phyloP scores from a whole-genome alignment of 495 filamentous ascomycete genomes.

The Evernia prunastri region DNA sequence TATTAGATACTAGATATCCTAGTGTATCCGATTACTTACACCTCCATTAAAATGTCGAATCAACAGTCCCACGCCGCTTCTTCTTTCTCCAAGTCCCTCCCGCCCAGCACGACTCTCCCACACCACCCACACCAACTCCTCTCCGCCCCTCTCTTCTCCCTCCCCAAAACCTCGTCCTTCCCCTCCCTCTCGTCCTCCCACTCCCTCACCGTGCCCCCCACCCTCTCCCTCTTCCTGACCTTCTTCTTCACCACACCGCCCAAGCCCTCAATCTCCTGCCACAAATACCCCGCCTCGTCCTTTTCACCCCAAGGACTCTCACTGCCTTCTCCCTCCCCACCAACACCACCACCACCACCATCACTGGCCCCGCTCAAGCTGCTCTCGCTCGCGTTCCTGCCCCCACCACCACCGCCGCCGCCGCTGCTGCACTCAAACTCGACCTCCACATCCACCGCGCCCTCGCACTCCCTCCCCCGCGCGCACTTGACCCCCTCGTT shows the following conservation, averaged over 20 bases:
- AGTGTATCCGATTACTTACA: not conserved
- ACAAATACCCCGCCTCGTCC: slow-evolving; percentile 59
- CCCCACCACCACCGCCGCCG: slow-evolving; percentile 45
- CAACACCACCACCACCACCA: slow-evolving; percentile 16
- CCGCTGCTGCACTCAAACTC: slow-evolving; percentile 69
- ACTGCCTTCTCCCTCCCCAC: slow-evolving; percentile 9
- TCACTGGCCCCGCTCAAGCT: slow-evolving; percentile 18
- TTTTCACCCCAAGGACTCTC: slow-evolving; percentile 25
- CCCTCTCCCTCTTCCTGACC: slow-evolving; percentile 58
- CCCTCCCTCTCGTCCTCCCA: slow-evolving; percentile 68
- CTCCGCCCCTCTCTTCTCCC: slow-evolving; percentile 45
- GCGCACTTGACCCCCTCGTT: slow-evolving; percentile 81
- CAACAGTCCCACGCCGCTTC: not conserved
- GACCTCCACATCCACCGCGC: slow-evolving; percentile 64
- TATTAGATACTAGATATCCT: not conserved
- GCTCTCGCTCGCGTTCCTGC: slow-evolving; percentile 30
- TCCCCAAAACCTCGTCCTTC: slow-evolving; percentile 55
- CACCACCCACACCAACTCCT: slow-evolving; percentile 42
- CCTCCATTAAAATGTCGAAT: not conserved
- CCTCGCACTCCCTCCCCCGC: slow-evolving; percentile 60
- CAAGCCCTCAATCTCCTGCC: slow-evolving; percentile 82
- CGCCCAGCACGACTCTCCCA: slow-evolving; percentile 21
- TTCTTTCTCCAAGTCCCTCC: slow-evolving; percentile 13
- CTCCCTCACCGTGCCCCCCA: slow-evolving; percentile 76
- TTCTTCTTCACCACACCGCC: slow-evolving; percentile 72